Evolutionary conservation across 140 eudicot genomes (phyloP).

Genomic region (Bidens hawaiensis): DNA sequence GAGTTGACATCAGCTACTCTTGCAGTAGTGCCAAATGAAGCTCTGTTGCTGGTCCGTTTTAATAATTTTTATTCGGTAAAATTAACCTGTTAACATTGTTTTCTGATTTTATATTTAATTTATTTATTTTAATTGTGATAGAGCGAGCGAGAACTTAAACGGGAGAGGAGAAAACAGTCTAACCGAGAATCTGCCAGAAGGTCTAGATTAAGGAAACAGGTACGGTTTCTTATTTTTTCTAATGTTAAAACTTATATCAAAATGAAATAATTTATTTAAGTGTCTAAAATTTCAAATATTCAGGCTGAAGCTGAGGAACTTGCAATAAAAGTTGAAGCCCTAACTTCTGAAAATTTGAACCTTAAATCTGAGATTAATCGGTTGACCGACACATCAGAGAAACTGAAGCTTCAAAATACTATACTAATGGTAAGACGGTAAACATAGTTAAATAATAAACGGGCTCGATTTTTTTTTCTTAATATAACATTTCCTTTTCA

Average conservation of each 20-base stretch:
- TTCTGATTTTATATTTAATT: conserved; percentile 7
- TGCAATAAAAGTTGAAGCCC: conserved; percentile 60
- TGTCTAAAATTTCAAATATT: background rate
- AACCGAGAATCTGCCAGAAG: conserved; percentile 90
- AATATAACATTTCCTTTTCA: background rate
- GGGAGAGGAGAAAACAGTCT: conserved; percentile 83
- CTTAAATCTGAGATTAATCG: conserved; percentile 59
- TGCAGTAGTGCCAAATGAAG: conserved; percentile 45
- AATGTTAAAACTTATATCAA: background rate
- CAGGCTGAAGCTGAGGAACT: conserved; percentile 95
- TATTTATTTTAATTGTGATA: conserved; percentile 23
- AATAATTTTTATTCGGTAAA: background rate
- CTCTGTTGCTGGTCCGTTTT: conserved; percentile 56
- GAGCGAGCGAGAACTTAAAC: conserved; percentile 83
- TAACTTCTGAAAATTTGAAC: conserved; percentile 57
- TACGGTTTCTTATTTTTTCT: conserved; percentile 8
- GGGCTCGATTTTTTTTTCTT: background rate
- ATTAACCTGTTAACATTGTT: background rate
- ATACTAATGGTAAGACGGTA: conserved; percentile 46
- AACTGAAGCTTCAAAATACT: conserved; percentile 66
- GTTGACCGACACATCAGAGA: conserved; percentile 51
- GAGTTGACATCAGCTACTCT: conserved; percentile 32
- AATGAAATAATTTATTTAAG: background rate
- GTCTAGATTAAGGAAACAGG: conserved; percentile 94
- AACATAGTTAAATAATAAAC: background rate